A percentile compares a stretch with the other conserved stretches of the same genome.
These are phyloP conservation scores for Pseudopithomyces chartarum DNA, from an alignment of 2,329 filamentous ascomycete genomes.

Conservation along the genomic window DNA sequence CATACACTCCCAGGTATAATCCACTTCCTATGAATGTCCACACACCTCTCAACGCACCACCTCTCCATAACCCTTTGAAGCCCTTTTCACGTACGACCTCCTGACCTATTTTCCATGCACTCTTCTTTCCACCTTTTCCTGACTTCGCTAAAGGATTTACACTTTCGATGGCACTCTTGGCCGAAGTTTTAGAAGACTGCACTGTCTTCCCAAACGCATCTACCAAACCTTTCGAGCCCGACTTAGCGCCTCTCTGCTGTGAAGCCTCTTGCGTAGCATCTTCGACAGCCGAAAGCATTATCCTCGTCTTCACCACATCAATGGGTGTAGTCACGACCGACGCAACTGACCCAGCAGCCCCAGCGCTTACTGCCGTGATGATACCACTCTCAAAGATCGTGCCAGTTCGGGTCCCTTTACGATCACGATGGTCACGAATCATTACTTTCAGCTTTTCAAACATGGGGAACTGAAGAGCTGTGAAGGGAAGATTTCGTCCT, in stretches of 20 bases:
- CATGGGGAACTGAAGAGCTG: conserved; percentile 84
- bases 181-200: conserved; percentile 32
- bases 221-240: conserved; percentile 24
- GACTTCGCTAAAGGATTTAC: conserved; percentile 29
- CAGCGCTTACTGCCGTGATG: conserved; percentile 76
- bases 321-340: conserved; percentile 85
- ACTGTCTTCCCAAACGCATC: conserved; percentile 51
- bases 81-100: conserved; percentile 72
- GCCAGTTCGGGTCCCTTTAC: conserved; percentile 42
- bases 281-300: conserved; percentile 70
- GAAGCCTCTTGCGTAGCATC: conserved; percentile 20
- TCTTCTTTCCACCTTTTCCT: conserved; percentile 34
- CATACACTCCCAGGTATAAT: conserved; percentile 85
- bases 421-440: conserved; percentile 55
- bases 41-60: conserved; percentile 70
- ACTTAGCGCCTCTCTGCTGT: conserved; percentile 17
- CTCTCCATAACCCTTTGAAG: conserved; percentile 75
- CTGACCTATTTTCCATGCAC: conserved; percentile 63
- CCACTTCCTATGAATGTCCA: conserved; percentile 87
- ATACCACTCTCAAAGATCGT: conserved; percentile 68
- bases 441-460: conserved; percentile 72
- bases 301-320: conserved; percentile 86
- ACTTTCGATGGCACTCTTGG: conserved; percentile 38
- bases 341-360: conserved; percentile 72
- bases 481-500: conserved; percentile 84